Base-by-base conservation (phyloP, 768 basidiomycete genomes). In the Cytidiella melzeri region DNA sequence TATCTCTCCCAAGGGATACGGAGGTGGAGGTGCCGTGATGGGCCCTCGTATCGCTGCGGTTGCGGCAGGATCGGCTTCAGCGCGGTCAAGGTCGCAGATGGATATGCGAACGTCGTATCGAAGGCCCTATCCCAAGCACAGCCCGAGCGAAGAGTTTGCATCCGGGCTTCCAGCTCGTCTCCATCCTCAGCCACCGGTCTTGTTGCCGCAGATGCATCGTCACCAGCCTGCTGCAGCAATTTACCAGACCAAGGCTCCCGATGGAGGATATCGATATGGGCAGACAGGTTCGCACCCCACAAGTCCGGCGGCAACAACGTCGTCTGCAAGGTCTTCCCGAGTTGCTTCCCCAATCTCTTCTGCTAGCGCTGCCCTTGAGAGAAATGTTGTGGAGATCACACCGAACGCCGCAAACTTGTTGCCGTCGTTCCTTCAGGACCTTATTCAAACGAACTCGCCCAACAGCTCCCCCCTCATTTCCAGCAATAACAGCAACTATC, bases 201-300 rank as follows among this genome's bases (percentile, higher is more conserved):
- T 88, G 61, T 83, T 88, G 63, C 88, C 87, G 2, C 76, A 83
- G 3, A 73, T 68, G 7, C 66, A 66, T 36, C 69, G 30, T 15
- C 30, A 34, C 9, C 30, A 34, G 69, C 48, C 21, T 70, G 7
- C 11, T 27, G 11, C 27, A 19, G 23, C 59, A 70, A 21, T 64
- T 64, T 28, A 62, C 66, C 23, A 50, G 19, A 71, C 73, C 18
- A 71, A 30, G 67, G 64, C 57, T 63, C 55, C 50, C 52, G 45
- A 21, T 18, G 5, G 26, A 44, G 25, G 43, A 28, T 5, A 11
- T n/a, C 43, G 3, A 10, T 25, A 20, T 38, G 37, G 47, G 50
- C 28, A 48, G 45, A 45, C 50, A 51, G 42, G 47, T 43, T 48
- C 45, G 47, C 45, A 36, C 36, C 53, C 50, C 26, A 38, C 58